These are phyloP conservation scores for Rhodotorula sp. DNA, from an alignment of 1,284 basidiomycete species.

Conservation along the genomic window DNA sequence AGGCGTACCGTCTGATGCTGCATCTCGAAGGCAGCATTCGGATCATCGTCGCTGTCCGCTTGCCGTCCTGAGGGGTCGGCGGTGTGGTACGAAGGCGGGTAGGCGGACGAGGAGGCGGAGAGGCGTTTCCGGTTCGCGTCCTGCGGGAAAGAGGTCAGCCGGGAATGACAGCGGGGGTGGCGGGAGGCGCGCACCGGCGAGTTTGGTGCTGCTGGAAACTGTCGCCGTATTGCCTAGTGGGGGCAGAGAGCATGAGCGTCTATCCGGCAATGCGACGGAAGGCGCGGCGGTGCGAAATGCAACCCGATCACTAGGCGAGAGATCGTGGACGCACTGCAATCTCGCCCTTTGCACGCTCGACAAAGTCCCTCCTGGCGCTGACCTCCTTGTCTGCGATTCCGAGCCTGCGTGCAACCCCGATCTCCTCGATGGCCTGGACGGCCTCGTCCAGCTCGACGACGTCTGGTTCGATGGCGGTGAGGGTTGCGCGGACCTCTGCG, in stretches of 20 bases:
- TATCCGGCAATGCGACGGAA: no score
- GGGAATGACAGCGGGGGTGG: no score
- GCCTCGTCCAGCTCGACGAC: constrained; percentile 85
- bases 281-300: no score
- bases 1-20: constrained; percentile 37
- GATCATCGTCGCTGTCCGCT: neutral
- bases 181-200: neutral
- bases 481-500: constrained; percentile 67
- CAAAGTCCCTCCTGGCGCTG: constrained; percentile 68
- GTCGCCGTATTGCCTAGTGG: constrained; percentile 13
- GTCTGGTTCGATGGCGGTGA: constrained; percentile 76
- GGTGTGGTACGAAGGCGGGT: constrained; percentile 13
- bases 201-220: neutral
- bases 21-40: constrained; percentile 21
- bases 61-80: neutral
- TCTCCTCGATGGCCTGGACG: constrained; percentile 71
- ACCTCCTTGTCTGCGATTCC: constrained; percentile 76
- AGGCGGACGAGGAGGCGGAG: constrained; percentile 7
- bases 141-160: neutral
- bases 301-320: neutral
- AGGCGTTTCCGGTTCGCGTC: constrained; percentile 6
- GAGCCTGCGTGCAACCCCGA: constrained; percentile 79
- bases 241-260: neutral
- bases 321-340: constrained; percentile 65
- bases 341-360: constrained; percentile 68